Conservation (phyloP, 208 protist genomes). For the Tritrichomonas foetus region DNA sequence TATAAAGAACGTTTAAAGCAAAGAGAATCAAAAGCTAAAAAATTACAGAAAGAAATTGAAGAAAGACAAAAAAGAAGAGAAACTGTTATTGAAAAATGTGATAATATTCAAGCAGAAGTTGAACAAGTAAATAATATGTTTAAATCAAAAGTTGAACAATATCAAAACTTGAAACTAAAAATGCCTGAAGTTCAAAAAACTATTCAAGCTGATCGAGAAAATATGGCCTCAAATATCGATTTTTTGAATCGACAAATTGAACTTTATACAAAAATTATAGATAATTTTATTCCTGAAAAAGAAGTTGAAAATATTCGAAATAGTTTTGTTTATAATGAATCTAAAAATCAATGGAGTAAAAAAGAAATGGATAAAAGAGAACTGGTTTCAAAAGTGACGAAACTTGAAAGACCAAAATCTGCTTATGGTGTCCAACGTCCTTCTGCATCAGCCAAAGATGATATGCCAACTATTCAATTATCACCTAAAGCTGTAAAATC, state of each 20-base stretch:
- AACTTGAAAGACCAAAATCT: conserved; percentile 1
- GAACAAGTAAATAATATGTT: background rate
- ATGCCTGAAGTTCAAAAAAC: background rate
- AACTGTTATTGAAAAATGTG: background rate
- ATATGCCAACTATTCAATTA: background rate
- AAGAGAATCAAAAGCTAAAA: background rate
- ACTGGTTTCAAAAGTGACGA: background rate
- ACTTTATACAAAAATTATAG: background rate
- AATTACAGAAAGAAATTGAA: background rate
- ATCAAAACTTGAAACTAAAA: background rate
- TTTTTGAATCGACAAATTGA: background rate
- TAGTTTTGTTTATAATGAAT: background rate
- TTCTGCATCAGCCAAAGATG: background rate
- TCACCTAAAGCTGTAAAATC: background rate
- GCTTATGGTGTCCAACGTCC: background rate
- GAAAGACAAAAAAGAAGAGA: background rate
- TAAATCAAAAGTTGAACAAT: background rate
- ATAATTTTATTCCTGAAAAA: background rate
- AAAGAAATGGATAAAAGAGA: background rate
- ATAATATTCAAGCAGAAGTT: background rate
- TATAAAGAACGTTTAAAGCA: background rate
- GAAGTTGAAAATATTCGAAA: background rate
- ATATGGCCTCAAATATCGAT: background rate
- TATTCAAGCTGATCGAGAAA: background rate
- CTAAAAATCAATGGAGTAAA: background rate